phyloP scores from a whole-genome alignment of 2,329 filamentous ascomycete genomes.

The Cercospora zeina region DNA sequence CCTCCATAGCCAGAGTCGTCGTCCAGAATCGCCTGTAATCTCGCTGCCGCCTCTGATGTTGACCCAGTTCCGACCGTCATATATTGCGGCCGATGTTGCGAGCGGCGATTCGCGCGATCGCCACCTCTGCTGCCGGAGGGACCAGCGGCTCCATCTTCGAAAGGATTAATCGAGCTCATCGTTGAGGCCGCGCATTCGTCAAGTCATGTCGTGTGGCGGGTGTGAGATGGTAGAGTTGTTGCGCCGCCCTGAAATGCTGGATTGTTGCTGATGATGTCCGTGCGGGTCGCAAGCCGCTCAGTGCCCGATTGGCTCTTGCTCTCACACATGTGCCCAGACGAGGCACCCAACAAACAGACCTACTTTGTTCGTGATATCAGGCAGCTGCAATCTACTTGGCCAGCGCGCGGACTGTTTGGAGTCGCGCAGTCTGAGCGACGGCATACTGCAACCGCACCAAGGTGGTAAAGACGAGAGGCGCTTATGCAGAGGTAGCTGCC shows the following conservation, averaged over 20 bases:
- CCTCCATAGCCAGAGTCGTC: constrained; percentile 90
- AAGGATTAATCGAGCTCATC: constrained; percentile 41
- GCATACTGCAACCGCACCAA: neutral
- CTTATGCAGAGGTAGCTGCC: constrained; percentile 11
- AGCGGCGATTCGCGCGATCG: constrained; percentile 30
- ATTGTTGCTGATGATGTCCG: constrained; percentile 11
- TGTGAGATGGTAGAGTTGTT: neutral
- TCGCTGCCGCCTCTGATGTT: constrained; percentile 76
- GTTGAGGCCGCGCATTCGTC: constrained; percentile 12
- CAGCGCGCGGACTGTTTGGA: neutral
- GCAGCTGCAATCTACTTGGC: neutral
- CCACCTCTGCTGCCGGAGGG: constrained; percentile 33
- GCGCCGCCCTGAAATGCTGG: neutral
- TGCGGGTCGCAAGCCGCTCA: neutral
- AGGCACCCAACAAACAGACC: constrained; percentile 3
- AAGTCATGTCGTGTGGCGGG: constrained; percentile 11
- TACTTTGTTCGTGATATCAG: neutral
- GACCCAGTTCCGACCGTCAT: constrained; percentile 86
- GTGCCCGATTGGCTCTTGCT: constrained; percentile 4
- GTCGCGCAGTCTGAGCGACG: neutral
- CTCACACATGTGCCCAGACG: constrained; percentile 2
- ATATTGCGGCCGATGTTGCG: constrained; percentile 60
- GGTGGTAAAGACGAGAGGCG: constrained; percentile 4
- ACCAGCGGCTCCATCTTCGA: constrained; percentile 33
- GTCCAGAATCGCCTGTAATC: constrained; percentile 78